Conservation (phyloP, 352 stramenopile species). For the Nothophytophthora sp. region DNA sequence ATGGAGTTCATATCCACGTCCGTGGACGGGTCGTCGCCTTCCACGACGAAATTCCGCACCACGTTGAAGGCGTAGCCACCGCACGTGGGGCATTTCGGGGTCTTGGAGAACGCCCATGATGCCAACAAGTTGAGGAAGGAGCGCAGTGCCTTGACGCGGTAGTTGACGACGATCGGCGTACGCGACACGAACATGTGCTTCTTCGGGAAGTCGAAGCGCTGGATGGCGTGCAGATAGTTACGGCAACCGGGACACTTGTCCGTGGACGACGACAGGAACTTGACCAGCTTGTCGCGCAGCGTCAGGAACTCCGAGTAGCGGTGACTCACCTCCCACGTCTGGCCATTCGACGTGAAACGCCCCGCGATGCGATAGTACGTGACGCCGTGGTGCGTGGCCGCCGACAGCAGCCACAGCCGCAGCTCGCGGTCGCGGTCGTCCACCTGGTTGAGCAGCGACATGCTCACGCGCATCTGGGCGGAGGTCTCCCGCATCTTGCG, state of each 20-base stretch:
- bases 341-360: conserved; percentile 57
- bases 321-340: conserved; percentile 83
- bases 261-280: conserved; percentile 66
- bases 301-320: conserved; percentile 86
- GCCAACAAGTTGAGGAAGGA: conserved; percentile 85
- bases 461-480: conserved; percentile 43
- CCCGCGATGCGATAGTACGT: conserved; percentile 75
- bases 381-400: conserved; percentile 45
- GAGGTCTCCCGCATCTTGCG: conserved; percentile 37
- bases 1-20: conserved; percentile 74
- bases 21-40: conserved; percentile 47
- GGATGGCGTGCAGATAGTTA: conserved; percentile 79
- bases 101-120: conserved; percentile 80
- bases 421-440: conserved; percentile 48
- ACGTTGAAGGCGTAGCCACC: conserved; percentile 80
- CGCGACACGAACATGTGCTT: conserved; percentile 85
- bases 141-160: conserved; percentile 80
- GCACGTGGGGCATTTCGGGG: conserved; percentile 84
- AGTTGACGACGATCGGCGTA: conserved; percentile 80
- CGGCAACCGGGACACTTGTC: conserved; percentile 80
- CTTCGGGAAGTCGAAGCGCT: conserved; percentile 84
- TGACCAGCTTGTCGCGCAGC: conserved; percentile 74
- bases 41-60: conserved; percentile 79
- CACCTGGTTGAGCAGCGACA: conserved; percentile 54
- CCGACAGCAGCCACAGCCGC: conserved; percentile 71